Evolutionary conservation across 2,329 filamentous ascomycete genomes (phyloP).

Genomic region (Cladosporium sp.): DNA sequence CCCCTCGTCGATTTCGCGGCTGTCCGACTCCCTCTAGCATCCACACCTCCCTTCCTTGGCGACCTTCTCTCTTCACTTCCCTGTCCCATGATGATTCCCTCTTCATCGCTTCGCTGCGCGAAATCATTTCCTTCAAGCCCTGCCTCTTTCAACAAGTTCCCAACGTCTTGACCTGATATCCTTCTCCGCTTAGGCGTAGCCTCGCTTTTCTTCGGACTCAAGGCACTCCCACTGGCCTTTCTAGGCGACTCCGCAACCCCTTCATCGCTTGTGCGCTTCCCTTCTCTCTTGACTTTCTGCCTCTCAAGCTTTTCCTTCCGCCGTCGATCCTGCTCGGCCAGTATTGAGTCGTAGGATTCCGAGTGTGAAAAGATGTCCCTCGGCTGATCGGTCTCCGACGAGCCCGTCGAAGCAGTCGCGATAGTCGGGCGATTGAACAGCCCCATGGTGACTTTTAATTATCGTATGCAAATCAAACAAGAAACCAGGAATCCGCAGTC

Average conservation of each 20-base stretch:
- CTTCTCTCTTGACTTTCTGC: not conserved
- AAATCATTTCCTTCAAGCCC: not conserved
- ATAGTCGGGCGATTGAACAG: constrained; percentile 28
- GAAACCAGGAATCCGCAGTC: no score
- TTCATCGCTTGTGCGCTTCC: constrained; percentile 7
- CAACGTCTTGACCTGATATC: constrained; percentile 1
- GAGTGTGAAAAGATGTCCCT: constrained; percentile 40
- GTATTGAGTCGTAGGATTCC: constrained; percentile 32
- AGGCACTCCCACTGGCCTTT: not conserved
- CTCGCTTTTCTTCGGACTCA: not conserved
- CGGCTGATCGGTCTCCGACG: constrained; percentile 15
- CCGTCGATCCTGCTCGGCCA: constrained; percentile 29
- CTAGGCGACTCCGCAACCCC: not conserved
- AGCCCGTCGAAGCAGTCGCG: constrained; percentile 12
- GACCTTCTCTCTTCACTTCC: not conserved
- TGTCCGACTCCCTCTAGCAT: not conserved
- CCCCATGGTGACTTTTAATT: constrained; percentile 17
- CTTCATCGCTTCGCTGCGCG: not conserved
- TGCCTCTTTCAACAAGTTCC: not conserved
- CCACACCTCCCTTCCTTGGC: not conserved
- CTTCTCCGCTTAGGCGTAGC: not conserved
- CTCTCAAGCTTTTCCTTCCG: constrained; percentile 5
- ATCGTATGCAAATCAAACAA: no score
- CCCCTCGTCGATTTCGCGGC: constrained; percentile 15
- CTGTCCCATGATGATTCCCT: not conserved